Base-by-base conservation (phyloP, 2,329 filamentous ascomycete genomes). In the Beauveria sp. region DNA sequence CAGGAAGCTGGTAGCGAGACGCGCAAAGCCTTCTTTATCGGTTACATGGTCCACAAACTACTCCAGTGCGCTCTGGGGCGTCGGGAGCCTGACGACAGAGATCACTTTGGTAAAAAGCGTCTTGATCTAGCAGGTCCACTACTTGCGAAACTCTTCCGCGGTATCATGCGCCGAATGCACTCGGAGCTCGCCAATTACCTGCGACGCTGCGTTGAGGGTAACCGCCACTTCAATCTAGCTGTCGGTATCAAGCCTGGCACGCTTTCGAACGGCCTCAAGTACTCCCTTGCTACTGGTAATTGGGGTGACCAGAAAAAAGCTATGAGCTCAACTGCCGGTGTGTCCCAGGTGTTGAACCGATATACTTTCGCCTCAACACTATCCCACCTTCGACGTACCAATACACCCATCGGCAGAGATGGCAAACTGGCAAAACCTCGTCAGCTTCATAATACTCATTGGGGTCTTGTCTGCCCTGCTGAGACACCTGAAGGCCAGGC, bases 231-330 rank as follows among this genome's bases (percentile, higher is more conserved):
- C 78, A 94, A 94, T 66, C 79, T 97, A 47, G 90, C 90, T 16
- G 84, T 96, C 62, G 94, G 92, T 67, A 89, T 97, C 70, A 97
- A 97, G 78, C 87, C 89, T 24, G 89, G 87, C 64, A 96, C 94
- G 22, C 82, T 99, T 66, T 96, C 92, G 22, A 96, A 94, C 71
- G 94, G 93, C 55, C 78, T 99, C 66, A 96, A 97, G 72, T 99
- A 99, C 76, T 97, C 94, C 57, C 81, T 99, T 64, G 93, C 94
- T 28, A 99, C 94, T 16, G 94, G 94, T 66, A 99, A 99, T 76
- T 99, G 94, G 96, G 96, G 94, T 70, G 94, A 99, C 67, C 94
- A 99, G 79, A 99, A 97, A 83, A 99, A 97, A 80, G 92, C 94
- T 22, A 90, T 90, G 68, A 93, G 89, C 67, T 91, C 92, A 1